Percentiles rank a stretch among this genome's conserved stretches.
Evolutionary conservation across 179 eudicot species (phyloP).

Genomic region (Beta lomatogona): DNA sequence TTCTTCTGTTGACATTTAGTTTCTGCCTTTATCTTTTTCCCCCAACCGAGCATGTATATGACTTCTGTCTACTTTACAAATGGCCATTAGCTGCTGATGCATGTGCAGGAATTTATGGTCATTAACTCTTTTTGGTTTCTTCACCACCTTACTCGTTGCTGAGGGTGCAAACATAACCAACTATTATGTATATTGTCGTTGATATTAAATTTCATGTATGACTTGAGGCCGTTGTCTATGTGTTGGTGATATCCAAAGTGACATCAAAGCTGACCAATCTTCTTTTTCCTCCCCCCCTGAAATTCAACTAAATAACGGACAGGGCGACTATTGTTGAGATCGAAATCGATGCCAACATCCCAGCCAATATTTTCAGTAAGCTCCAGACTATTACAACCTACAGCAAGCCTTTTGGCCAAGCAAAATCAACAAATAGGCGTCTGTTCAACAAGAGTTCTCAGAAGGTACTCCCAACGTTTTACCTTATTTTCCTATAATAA

Average conservation of each 20-base stretch:
- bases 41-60: neutral
- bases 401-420: constrained; percentile 90
- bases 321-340: constrained; percentile 32
- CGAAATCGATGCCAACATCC: constrained; percentile 35
- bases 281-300: neutral
- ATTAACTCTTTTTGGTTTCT: neutral
- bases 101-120: neutral
- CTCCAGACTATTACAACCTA: constrained; percentile 89
- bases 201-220: neutral
- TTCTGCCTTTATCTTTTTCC: neutral
- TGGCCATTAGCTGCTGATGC: neutral
- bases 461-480: constrained; percentile 28
- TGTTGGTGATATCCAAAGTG: neutral
- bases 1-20: neutral
- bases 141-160: neutral
- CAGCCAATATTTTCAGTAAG: constrained; percentile 47
- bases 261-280: neutral
- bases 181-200: neutral
- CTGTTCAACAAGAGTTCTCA: constrained; percentile 18
- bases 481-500: neutral
- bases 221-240: neutral
- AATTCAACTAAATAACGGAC: neutral
- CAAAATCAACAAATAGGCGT: constrained; percentile 46
- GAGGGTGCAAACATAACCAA: neutral
- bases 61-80: neutral